Evolutionary conservation across 2,329 filamentous ascomycete species (phyloP).

Genomic region (Mollisiaceae sp.): DNA sequence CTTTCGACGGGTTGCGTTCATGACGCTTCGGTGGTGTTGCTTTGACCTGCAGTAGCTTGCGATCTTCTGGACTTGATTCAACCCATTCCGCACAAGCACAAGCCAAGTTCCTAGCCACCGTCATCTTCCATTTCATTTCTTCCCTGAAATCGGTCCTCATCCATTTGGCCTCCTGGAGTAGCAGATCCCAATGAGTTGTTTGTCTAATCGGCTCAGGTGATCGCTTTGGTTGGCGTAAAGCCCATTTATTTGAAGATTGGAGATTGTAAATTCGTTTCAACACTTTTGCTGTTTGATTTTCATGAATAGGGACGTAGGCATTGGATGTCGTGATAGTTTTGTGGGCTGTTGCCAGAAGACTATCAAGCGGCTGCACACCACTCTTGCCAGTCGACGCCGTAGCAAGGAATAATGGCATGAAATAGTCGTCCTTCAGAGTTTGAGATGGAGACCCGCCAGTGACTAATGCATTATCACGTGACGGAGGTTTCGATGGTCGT

Average conservation of each 20-base stretch:
- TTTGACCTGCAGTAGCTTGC: conserved; percentile 71
- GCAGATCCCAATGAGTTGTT: conserved; percentile 80
- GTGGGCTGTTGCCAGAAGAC: conserved; percentile 79
- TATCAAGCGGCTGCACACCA: conserved; percentile 69
- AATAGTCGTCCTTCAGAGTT: conserved; percentile 60
- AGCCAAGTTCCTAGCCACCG: conserved; percentile 79
- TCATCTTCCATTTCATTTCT: conserved; percentile 91
- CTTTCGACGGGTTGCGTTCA: conserved; percentile 37
- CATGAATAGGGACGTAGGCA: conserved; percentile 80
- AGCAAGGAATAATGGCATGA: conserved; percentile 65
- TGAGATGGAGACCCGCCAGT: conserved; percentile 22
- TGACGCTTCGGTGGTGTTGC: conserved; percentile 52
- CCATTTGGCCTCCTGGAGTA: conserved; percentile 94
- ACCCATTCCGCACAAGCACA: conserved; percentile 85
- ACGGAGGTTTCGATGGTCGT: conserved; percentile 54
- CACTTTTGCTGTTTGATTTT: conserved; percentile 86
- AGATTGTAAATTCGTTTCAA: conserved; percentile 86
- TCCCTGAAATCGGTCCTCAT: conserved; percentile 96
- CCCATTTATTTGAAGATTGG: conserved; percentile 92
- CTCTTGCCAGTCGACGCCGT: conserved; percentile 61
- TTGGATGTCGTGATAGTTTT: conserved; percentile 91
- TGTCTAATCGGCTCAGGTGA: conserved; percentile 80
- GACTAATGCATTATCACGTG: conserved; percentile 29
- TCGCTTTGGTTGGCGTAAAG: conserved; percentile 84
- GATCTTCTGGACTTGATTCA: conserved; percentile 65